Conservation (phyloP, 257 asterid species). For the Solanum dulcamara region DNA sequence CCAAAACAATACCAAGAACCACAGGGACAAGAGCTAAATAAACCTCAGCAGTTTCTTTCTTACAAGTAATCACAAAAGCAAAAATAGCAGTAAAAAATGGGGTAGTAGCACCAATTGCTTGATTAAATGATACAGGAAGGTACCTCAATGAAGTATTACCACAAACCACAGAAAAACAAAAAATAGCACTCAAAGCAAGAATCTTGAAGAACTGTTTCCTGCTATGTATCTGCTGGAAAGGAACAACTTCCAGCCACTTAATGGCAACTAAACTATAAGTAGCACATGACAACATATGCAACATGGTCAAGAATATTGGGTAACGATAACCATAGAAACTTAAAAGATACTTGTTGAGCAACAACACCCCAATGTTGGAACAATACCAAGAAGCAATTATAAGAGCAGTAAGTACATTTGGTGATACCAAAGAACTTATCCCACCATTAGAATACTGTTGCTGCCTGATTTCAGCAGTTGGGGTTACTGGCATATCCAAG, state of each 20-base stretch:
- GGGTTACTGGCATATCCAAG: conserved; percentile 78
- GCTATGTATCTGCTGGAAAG: conserved; percentile 78
- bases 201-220: conserved; percentile 77
- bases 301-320: conserved; percentile 89
- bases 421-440: conserved; percentile 27
- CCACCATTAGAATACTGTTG: conserved; percentile 17
- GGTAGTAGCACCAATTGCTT: conserved; percentile 91
- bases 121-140: conserved; percentile 87
- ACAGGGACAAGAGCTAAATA: conserved; percentile 84
- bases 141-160: conserved; percentile 88
- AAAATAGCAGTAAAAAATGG: conserved; percentile 92
- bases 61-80: conserved; percentile 68
- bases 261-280: conserved; percentile 59
- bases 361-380: conserved; percentile 80
- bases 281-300: conserved; percentile 85
- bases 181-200: conserved; percentile 55
- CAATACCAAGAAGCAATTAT: conserved; percentile 78
- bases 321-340: conserved; percentile 75
- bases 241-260: conserved; percentile 75
- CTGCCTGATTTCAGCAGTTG: conserved; percentile 81
- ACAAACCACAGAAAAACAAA: conserved; percentile 89
- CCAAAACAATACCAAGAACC: conserved; percentile 81
- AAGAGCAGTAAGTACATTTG: conserved; percentile 49
- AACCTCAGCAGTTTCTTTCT: conserved; percentile 80
- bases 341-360: conserved; percentile 80